phyloP scores from a whole-genome alignment of 495 filamentous ascomycete genomes.

The Hyaloscypha finlandica region DNA sequence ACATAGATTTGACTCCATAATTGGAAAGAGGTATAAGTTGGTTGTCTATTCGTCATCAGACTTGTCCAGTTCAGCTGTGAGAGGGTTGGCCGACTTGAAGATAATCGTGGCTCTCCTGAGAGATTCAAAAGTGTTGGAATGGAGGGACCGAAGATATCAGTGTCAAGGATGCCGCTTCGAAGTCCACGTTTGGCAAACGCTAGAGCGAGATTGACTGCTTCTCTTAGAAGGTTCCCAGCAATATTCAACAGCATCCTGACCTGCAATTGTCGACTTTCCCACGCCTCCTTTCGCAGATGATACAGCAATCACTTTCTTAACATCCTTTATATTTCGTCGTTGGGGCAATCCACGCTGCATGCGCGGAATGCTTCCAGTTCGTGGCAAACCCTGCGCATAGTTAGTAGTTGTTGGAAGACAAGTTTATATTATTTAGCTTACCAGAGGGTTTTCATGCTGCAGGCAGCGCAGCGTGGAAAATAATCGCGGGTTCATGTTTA shows the following conservation, averaged over 20 bases:
- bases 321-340: constrained; percentile 75
- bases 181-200: constrained; percentile 79
- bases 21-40: constrained; percentile 87
- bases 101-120: constrained; percentile 68
- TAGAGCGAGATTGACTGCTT: constrained; percentile 79
- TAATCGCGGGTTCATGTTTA: constrained; percentile 54
- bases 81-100: constrained; percentile 50
- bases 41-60: constrained; percentile 57
- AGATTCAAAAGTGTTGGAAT: constrained; percentile 89
- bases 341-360: constrained; percentile 84
- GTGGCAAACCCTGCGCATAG: constrained; percentile 70
- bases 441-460: constrained; percentile 91
- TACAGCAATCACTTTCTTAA: constrained; percentile 86
- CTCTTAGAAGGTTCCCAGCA: constrained; percentile 1
- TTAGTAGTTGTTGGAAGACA: neutral
- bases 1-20: constrained; percentile 97
- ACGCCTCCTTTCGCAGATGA: constrained; percentile 97
- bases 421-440: constrained; percentile 38
- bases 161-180: constrained; percentile 85
- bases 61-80: constrained; percentile 9
- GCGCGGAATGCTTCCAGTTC: constrained; percentile 74
- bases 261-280: constrained; percentile 91
- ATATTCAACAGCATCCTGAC: constrained; percentile 39
- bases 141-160: constrained; percentile 94
- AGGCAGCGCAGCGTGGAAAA: constrained; percentile 66